Evolutionary conservation across 1,284 basidiomycete species (phyloP).

Genomic region (Ganoderma boninense): DNA sequence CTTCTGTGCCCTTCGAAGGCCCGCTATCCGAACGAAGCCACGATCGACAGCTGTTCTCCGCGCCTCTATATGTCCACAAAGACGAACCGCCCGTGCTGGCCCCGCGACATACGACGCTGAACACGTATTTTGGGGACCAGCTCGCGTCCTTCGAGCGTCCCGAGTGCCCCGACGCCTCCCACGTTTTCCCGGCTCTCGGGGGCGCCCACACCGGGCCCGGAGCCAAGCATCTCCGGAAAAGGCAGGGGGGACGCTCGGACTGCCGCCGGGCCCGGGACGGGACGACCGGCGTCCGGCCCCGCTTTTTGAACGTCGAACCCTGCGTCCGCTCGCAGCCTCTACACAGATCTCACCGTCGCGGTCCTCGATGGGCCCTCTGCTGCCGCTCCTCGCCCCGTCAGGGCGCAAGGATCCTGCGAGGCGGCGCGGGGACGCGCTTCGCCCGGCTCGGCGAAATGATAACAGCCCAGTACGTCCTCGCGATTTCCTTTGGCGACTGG

Average conservation of each 20-base stretch:
- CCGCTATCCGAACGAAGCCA: neutral
- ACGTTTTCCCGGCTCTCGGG: neutral
- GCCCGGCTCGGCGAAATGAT: neutral
- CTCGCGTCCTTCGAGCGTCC: neutral
- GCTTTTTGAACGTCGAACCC: neutral
- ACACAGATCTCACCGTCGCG: neutral
- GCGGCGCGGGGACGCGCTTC: conserved; percentile 4
- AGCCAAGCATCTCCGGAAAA: neutral
- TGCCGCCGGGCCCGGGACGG: neutral
- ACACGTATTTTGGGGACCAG: neutral
- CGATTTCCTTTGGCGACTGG: conserved; percentile 4
- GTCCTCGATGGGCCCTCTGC: neutral
- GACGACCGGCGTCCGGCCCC: neutral
- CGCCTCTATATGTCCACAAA: neutral
- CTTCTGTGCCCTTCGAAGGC: neutral
- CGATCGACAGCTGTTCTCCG: neutral
- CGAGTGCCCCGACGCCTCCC: neutral
- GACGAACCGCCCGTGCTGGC: neutral
- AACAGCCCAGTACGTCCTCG: neutral
- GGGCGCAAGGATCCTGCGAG: neutral
- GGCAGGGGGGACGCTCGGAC: neutral
- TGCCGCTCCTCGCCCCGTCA: neutral
- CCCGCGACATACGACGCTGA: neutral
- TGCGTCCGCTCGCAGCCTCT: neutral
- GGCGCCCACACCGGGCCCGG: conserved; percentile 6